A percentile compares a stretch with the other conserved stretches of the same genome.
Conservation (phyloP, 2,329 filamentous ascomycete genomes). For the Alternaria longipes region DNA sequence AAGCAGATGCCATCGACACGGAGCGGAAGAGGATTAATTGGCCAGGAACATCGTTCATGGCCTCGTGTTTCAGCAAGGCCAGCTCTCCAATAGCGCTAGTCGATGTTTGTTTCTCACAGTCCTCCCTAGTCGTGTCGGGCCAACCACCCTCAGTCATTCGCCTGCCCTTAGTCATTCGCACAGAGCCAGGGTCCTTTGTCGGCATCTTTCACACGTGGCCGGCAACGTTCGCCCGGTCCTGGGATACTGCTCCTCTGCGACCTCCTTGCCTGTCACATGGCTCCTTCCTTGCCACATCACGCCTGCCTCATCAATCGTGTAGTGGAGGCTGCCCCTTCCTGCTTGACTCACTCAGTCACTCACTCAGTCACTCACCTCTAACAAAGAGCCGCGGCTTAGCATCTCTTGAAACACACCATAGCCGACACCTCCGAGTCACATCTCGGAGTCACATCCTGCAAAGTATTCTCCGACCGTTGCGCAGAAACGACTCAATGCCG, state of each 20-base stretch:
- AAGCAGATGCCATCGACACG: slow-evolving; percentile 26
- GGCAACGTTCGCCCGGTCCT: slow-evolving; percentile 12
- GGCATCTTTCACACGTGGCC: slow-evolving; percentile 24
- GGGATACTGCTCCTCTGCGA: not conserved
- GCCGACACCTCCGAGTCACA: not conserved
- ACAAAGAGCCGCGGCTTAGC: slow-evolving; percentile 16
- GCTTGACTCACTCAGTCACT: not conserved
- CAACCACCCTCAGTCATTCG: not conserved
- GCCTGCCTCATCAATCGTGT: not conserved
- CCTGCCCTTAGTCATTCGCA: not conserved
- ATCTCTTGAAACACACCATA: slow-evolving; percentile 33
- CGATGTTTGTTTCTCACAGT: slow-evolving; percentile 7
- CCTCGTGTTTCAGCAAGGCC: slow-evolving; percentile 28
- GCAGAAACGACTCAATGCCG: slow-evolving; percentile 1
- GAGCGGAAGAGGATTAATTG: slow-evolving; percentile 18
- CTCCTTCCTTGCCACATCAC: not conserved
- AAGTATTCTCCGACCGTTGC: slow-evolving; percentile 9
- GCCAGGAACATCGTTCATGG: slow-evolving; percentile 27
- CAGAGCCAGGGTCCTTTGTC: slow-evolving; percentile 4
- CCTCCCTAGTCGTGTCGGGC: not conserved
- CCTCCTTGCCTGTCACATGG: slow-evolving; percentile 5
- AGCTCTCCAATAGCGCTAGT: slow-evolving; percentile 7
- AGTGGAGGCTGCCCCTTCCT: not conserved
- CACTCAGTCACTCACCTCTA: not conserved
- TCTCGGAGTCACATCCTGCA: not conserved